A percentile compares a stretch with the other conserved stretches of the same genome.
Conservation (phyloP, 805 yeast genomes). For the Cyberlindnera euphorbiiphila region DNA sequence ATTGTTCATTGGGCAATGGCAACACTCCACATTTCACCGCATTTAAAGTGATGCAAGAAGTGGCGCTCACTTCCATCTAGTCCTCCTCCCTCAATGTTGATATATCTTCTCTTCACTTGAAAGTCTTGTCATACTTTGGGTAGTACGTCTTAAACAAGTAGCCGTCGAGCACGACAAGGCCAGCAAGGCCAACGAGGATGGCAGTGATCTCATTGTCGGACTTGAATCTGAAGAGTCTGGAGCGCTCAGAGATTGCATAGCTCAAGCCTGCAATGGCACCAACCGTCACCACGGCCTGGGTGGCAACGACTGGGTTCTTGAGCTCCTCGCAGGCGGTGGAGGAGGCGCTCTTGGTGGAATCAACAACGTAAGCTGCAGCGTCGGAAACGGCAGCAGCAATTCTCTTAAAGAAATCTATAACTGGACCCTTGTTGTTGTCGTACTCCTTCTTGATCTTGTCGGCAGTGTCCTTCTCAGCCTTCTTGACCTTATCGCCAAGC, state of each 20-base stretch:
- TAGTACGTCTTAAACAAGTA: slow-evolving; percentile 50
- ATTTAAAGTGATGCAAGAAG: too few species aligned
- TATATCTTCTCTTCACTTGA: slow-evolving; percentile 12
- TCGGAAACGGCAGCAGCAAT: slow-evolving; percentile 22
- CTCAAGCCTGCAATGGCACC: slow-evolving; percentile 47
- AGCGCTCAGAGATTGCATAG: slow-evolving; percentile 48
- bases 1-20: too few species aligned
- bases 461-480: slow-evolving; percentile 34
- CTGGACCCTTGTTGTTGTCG: slow-evolving; percentile 28
- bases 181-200: slow-evolving; percentile 50
- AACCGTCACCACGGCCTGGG: slow-evolving; percentile 47
- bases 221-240: slow-evolving; percentile 40
- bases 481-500: slow-evolving; percentile 21
- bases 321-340: slow-evolving; percentile 37
- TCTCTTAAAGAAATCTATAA: slow-evolving; percentile 21
- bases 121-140: slow-evolving; percentile 46
- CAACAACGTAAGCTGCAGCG: slow-evolving; percentile 21
- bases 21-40: too few species aligned
- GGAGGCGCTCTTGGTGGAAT: slow-evolving; percentile 22
- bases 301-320: slow-evolving; percentile 58
- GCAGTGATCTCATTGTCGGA: slow-evolving; percentile 45
- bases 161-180: slow-evolving; percentile 52
- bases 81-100: too few species aligned
- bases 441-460: slow-evolving; percentile 32
- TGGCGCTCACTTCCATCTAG: too few species aligned